Evolutionary conservation across 441 rosid genomes (phyloP).

Genomic region (Erodium texanum): DNA sequence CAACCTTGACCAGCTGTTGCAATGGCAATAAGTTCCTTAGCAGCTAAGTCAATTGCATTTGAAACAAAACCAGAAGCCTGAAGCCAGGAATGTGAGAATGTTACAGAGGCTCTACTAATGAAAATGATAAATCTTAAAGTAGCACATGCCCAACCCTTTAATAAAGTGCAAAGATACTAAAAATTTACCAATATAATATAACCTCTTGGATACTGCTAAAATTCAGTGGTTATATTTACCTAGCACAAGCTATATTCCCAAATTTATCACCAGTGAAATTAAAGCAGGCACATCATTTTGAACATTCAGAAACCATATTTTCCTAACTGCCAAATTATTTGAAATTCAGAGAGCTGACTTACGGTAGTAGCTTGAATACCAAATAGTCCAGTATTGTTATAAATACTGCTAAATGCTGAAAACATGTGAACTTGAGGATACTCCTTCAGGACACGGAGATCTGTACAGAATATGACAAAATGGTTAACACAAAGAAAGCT

Average conservation of each 20-base stretch:
- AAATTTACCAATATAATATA: too few relatives aligned
- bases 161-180: not conserved
- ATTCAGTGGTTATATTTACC: not conserved
- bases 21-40: not conserved
- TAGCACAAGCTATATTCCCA: not conserved
- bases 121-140: not conserved
- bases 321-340: too few relatives aligned
- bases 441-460: not conserved
- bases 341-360: not conserved
- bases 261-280: not conserved
- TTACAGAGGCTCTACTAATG: not conserved
- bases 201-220: not conserved
- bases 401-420: not conserved
- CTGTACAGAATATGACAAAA: not conserved
- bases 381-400: not conserved
- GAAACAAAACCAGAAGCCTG: slow-evolving; percentile 6
- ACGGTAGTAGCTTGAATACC: not conserved
- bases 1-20: slow-evolving; percentile 1
- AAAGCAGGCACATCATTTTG: not conserved
- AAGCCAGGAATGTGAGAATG: not conserved
- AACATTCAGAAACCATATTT: too few relatives aligned
- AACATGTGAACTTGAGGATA: not conserved
- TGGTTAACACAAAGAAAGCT: not conserved
- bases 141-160: not conserved
- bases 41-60: not conserved